Evolutionary conservation across 176 grass and related monocot species (phyloP), one percentile per base, ranked within the genome.

Genomic region (Panicum miliaceum): DNA sequence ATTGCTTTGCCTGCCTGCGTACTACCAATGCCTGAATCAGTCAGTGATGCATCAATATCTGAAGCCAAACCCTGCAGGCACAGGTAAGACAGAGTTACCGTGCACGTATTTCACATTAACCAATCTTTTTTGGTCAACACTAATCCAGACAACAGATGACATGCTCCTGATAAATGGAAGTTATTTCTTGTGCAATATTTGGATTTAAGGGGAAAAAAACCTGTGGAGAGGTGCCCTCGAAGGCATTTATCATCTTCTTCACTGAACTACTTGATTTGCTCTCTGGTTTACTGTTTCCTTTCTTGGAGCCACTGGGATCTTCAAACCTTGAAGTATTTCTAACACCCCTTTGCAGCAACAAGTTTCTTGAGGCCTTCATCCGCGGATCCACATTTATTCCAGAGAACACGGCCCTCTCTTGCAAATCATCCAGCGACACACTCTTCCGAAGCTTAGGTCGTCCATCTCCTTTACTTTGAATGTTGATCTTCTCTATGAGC

Each of bases 221-320:
- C 88, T 90, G 83, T 8, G 46, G 19, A 37, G 57, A 65, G 57
- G 78, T 66, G 73, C 27, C 48, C 64, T 90, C 73, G 6, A 90
- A 66, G 64, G 84, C 25, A 40, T 36, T 73, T 72, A 82, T 78
- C 84, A 83, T 86, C 57, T 78, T 86, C 88, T 73, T 86, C 12
- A 90, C 88, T 0, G 79, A 68, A 59, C 73, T 90, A 32, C 56
- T 78, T 82, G 71, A 51, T 57, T 46, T 66, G 13, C 75, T 80
- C 59, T 32, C 68, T 46, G 15, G 56, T 74, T 68, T 40, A 68
- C 15, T 7, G 1, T 51, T 22, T 27, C 26, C 75, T 89, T 59
- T 74, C 60, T 89, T 73, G 59, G 76, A 60, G 32, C 64, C 82
- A 61, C 42, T 37, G 46, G 14, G 36, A 72, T 25, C 46, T 72